These are phyloP conservation scores for Termitomyces sp. DNA, from an alignment of 768 basidiomycete species.

Conservation along the genomic window DNA sequence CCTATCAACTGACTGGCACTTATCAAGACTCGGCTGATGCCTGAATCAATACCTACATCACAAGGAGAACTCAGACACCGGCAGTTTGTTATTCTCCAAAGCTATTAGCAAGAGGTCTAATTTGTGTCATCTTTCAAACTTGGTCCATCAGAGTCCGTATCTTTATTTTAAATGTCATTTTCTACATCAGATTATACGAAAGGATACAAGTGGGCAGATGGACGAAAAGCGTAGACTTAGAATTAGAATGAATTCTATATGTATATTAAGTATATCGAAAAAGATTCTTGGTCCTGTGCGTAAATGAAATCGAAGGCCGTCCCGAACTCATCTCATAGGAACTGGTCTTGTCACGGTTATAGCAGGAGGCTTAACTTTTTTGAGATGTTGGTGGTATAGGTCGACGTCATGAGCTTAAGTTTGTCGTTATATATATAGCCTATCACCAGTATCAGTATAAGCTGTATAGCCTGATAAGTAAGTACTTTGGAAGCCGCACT, in stretches of 20 bases:
- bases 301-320: too few species aligned
- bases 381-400: background rate
- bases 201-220: background rate
- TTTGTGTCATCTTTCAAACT: background rate
- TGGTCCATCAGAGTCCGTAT: too few species aligned
- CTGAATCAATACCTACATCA: background rate
- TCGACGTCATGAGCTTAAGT: background rate
- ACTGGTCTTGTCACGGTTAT: background rate
- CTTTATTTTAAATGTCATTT: too few species aligned
- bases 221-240: background rate
- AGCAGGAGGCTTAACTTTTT: background rate
- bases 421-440: background rate
- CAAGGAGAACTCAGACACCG: background rate
- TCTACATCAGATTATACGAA: background rate
- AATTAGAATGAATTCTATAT: background rate
- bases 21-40: background rate
- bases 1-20: background rate
- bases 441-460: background rate
- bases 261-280: too few species aligned
- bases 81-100: background rate
- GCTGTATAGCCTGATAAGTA: too few species aligned
- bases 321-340: background rate
- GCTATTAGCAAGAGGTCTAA: background rate
- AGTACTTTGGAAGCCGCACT: too few species aligned
- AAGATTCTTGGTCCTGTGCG: too few species aligned